These are phyloP conservation scores for Penicillium lagena DNA, from an alignment of 495 filamentous ascomycete genomes.

Conservation along the genomic window DNA sequence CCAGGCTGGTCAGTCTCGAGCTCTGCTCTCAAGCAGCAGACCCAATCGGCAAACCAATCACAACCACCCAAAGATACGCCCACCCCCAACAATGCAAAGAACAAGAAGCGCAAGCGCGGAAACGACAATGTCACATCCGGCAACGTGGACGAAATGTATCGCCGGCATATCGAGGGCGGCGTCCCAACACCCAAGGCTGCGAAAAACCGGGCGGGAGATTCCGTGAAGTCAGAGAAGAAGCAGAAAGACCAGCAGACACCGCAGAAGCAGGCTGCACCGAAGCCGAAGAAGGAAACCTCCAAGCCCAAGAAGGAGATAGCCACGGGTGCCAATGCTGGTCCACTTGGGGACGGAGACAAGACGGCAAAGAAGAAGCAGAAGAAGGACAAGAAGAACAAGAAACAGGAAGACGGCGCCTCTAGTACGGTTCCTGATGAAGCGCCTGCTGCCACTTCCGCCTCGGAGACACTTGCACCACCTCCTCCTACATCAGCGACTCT, in stretches of 20 bases:
- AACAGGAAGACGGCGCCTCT: constrained; percentile 17
- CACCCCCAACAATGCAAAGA: constrained; percentile 22
- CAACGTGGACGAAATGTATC: constrained; percentile 73
- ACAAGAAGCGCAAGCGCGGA: constrained; percentile 50
- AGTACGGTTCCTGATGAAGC: constrained; percentile 9
- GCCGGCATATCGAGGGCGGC: constrained; percentile 70
- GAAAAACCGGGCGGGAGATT: constrained; percentile 10
- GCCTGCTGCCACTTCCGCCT: constrained; percentile 10
- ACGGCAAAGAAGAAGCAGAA: constrained; percentile 24
- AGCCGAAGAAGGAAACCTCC: constrained; percentile 16
- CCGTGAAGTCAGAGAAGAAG: constrained; percentile 34
- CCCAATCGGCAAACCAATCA: constrained; percentile 24
- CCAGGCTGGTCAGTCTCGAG: constrained; percentile 80
- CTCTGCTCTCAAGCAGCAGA: constrained; percentile 63
- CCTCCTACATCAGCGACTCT: constrained; percentile 47
- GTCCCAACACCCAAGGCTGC: constrained; percentile 7
- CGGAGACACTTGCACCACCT: constrained; percentile 22
- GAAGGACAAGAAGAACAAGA: constrained; percentile 33
- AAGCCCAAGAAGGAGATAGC: constrained; percentile 17
- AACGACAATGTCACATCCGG: constrained; percentile 55
- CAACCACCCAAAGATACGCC: constrained; percentile 20
- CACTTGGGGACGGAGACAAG: constrained; percentile 12
- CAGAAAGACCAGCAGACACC: constrained; percentile 28
- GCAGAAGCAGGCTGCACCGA: constrained; percentile 13
- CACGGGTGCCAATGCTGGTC: constrained; percentile 15